Evolutionary conservation across 2,329 filamentous ascomycete genomes (phyloP).

Genomic region (Fusarium virguliforme): DNA sequence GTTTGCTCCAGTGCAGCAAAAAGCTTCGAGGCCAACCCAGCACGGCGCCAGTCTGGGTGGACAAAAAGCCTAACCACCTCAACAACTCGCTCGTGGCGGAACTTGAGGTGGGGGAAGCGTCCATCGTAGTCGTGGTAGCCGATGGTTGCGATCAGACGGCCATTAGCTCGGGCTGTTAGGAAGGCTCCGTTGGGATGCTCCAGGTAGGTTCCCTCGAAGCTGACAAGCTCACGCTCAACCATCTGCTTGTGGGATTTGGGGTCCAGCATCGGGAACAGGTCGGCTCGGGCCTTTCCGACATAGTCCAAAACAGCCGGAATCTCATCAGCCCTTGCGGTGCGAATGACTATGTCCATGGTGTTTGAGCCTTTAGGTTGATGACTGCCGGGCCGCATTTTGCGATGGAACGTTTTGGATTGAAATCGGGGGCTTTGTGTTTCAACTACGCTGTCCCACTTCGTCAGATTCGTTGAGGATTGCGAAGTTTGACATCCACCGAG

Average conservation of each 20-base stretch:
- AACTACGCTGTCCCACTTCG: conserved; percentile 2
- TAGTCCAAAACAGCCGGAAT: conserved; percentile 47
- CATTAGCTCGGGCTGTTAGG: conserved; percentile 35
- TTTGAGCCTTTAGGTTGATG: not conserved
- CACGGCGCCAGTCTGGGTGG: conserved; percentile 48
- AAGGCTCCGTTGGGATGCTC: conserved; percentile 44
- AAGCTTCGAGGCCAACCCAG: conserved; percentile 49
- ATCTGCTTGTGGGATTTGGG: conserved; percentile 33
- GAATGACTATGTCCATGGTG: conserved; percentile 38
- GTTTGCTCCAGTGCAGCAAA: conserved; percentile 35
- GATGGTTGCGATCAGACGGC: conserved; percentile 47
- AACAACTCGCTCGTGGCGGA: conserved; percentile 40
- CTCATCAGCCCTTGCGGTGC: conserved; percentile 35
- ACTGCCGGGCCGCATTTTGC: not conserved
- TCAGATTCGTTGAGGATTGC: conserved; percentile 2
- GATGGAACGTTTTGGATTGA: not conserved
- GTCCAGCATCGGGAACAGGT: conserved; percentile 52
- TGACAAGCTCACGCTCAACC: conserved; percentile 39
- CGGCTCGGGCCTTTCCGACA: conserved; percentile 45
- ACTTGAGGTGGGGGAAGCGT: conserved; percentile 45
- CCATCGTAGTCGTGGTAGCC: conserved; percentile 49
- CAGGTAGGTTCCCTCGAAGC: conserved; percentile 47
- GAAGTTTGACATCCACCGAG: conserved; percentile 2
- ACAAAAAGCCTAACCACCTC: conserved; percentile 53
- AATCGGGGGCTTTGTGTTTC: not conserved